A percentile compares a stretch with the other conserved stretches of the same genome.
These are phyloP conservation scores for Clavispora phyllophila DNA, from an alignment of 805 yeast genomes.

Conservation along the genomic window DNA sequence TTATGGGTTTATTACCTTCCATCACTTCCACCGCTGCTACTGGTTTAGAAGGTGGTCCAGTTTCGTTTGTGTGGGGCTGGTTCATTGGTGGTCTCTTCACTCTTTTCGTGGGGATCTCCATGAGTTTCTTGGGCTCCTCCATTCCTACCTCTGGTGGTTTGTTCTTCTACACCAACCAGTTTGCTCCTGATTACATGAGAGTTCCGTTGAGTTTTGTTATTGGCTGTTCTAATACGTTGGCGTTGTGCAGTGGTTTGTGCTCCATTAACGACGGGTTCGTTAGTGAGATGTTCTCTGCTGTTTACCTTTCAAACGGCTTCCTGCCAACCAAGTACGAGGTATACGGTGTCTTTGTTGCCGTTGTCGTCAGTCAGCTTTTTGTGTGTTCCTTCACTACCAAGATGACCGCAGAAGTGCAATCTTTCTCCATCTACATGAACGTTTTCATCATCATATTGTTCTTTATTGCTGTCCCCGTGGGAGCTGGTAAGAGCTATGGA, in stretches of 20 bases:
- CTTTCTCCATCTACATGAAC: constrained; percentile 50
- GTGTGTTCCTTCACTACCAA: constrained; percentile 53
- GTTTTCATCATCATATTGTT: constrained; percentile 51
- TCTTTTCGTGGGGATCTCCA: constrained; percentile 2
- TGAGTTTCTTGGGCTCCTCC: constrained; percentile 6
- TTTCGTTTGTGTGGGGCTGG: constrained; percentile 8
- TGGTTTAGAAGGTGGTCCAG: constrained; percentile 6
- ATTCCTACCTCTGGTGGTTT: constrained; percentile 8
- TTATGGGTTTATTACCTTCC: constrained; percentile 2
- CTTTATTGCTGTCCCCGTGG: constrained; percentile 58
- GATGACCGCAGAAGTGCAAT: constrained; percentile 52
- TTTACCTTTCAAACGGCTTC: constrained; percentile 45
- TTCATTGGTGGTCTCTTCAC: constrained; percentile 4
- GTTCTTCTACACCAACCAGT: constrained; percentile 6
- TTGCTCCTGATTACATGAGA: constrained; percentile 1
- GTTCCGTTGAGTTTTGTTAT: constrained; percentile 28
- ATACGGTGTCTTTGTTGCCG: constrained; percentile 63
- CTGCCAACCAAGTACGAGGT: constrained; percentile 45
- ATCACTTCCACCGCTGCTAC: constrained; percentile 3
- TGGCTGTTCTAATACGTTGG: constrained; percentile 63
- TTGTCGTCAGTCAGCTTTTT: constrained; percentile 45
- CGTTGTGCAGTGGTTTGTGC: constrained; percentile 61
- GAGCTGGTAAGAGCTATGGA: constrained; percentile 27
- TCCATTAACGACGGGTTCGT: constrained; percentile 67
- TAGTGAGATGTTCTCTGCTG: constrained; percentile 51